Conservation (phyloP, 768 basidiomycete genomes). For the Nevesoporus exiguus region DNA sequence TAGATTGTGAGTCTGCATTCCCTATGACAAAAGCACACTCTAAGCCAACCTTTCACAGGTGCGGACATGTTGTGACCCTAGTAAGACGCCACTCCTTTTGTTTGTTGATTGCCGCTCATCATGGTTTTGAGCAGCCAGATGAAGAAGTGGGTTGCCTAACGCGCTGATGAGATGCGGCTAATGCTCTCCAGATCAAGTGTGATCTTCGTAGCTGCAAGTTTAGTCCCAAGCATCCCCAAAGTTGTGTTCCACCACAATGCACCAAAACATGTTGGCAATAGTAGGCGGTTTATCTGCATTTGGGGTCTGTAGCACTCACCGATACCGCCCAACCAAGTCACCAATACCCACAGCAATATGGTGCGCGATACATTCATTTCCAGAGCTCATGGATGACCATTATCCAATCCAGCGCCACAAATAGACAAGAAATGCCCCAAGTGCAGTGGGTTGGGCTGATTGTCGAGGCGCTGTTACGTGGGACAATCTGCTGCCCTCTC, state of each 20-base stretch:
- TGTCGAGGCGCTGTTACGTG: background rate
- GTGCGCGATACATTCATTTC: conserved; percentile 30
- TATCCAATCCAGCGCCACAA: conserved; percentile 46
- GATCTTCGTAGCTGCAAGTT: conserved; percentile 59
- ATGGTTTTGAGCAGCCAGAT: conserved; percentile 42
- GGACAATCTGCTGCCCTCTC: conserved; percentile 4
- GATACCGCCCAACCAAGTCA: conserved; percentile 35
- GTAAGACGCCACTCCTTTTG: conserved; percentile 31
- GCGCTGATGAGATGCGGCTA: conserved; percentile 6
- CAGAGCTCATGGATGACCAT: background rate
- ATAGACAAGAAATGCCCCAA: conserved; percentile 56
- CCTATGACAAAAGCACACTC: background rate
- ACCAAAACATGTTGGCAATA: conserved; percentile 66
- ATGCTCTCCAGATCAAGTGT: conserved; percentile 53
- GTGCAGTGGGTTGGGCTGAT: conserved; percentile 23
- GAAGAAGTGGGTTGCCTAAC: conserved; percentile 43
- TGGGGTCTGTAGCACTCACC: conserved; percentile 10
- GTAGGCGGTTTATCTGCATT: conserved; percentile 36
- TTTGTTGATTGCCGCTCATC: conserved; percentile 7
- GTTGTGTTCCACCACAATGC: conserved; percentile 51
- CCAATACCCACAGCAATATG: conserved; percentile 66
- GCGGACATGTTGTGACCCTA: conserved; percentile 51
- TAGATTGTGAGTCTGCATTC: conserved; percentile 37
- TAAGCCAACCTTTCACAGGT: conserved; percentile 34
- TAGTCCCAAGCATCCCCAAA: conserved; percentile 50